Percentiles rank a stretch among this genome's conserved stretches.
Evolutionary conservation across 306 rosid species (phyloP).

Genomic region (Lathyrus oleraceus): DNA sequence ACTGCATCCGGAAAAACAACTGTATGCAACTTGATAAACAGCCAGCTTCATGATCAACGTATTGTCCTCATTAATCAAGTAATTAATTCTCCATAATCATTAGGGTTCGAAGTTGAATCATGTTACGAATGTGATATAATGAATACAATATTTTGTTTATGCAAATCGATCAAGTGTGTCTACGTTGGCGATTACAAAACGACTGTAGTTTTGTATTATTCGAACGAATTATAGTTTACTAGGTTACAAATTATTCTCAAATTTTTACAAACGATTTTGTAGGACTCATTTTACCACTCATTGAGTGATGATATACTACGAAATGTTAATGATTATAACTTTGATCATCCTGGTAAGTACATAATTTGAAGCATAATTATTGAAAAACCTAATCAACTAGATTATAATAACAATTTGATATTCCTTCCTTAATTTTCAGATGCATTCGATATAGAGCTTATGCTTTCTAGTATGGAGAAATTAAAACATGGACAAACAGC

Average conservation of each 20-base stretch:
- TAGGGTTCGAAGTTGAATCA: background rate
- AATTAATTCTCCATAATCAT: constrained; percentile 25
- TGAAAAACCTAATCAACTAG: background rate
- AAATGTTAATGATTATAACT: constrained; percentile 71
- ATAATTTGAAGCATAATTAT: background rate
- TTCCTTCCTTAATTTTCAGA: constrained; percentile 46
- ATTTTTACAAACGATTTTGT: background rate
- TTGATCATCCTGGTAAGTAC: constrained; percentile 90
- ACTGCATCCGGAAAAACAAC: constrained; percentile 93
- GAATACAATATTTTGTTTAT: no score
- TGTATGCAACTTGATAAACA: constrained; percentile 77
- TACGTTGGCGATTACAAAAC: no score
- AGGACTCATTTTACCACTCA: constrained; percentile 84
- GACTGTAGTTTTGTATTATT: no score
- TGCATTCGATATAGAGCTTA: constrained; percentile 71
- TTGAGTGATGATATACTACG: constrained; percentile 48
- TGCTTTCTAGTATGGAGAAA: constrained; percentile 66
- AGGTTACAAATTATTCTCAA: no score
- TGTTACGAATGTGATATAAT: background rate
- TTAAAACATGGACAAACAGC: constrained; percentile 68
- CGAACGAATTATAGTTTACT: no score
- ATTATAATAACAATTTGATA: background rate
- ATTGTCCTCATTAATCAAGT: constrained; percentile 86
- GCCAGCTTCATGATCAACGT: constrained; percentile 80
- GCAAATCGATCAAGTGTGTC: no score